A percentile compares a stretch with the other conserved stretches of the same genome.
These are phyloP conservation scores for Amanita polypyramis DNA, from an alignment of 768 basidiomycete species.

Conservation along the genomic window DNA sequence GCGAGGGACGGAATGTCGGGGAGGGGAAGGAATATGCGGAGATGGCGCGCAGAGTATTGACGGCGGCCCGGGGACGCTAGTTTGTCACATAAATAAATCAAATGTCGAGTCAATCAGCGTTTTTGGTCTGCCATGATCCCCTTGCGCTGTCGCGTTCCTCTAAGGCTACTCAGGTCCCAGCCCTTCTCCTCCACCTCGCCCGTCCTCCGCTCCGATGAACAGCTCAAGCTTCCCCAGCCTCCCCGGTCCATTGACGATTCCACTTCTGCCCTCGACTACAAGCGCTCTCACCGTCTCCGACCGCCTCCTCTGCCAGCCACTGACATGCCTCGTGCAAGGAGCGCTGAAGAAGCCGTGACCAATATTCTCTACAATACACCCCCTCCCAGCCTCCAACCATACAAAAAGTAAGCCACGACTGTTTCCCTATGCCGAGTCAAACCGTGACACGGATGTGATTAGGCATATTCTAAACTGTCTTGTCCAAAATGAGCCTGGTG, in stretches of 20 bases:
- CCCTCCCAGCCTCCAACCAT: constrained; percentile 83
- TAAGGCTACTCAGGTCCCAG: constrained; percentile 20
- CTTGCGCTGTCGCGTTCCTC: constrained; percentile 20
- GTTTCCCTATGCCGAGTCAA: background rate
- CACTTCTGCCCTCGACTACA: constrained; percentile 92
- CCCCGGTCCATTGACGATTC: constrained; percentile 83
- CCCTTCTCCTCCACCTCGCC: constrained; percentile 27
- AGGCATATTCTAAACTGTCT: constrained; percentile 97
- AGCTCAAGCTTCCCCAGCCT: constrained; percentile 46
- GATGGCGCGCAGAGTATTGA: constrained; percentile 59
- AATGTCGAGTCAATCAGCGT: background rate
- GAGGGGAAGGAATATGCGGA: constrained; percentile 51
- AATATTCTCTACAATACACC: constrained; percentile 97
- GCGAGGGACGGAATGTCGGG: constrained; percentile 35
- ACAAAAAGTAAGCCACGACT: constrained; percentile 61
- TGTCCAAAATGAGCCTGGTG: constrained; percentile 98
- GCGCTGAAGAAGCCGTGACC: constrained; percentile 92
- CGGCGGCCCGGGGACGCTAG: no score
- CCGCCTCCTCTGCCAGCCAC: constrained; percentile 82
- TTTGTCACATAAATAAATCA: background rate
- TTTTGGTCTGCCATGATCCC: background rate
- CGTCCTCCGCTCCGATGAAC: constrained; percentile 19
- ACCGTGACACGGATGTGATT: background rate
- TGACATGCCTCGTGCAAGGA: constrained; percentile 74
- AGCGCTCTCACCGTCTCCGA: constrained; percentile 53